phyloP scores from a whole-genome alignment of 306 rosid genomes.

The Citrullus mucosospermus region DNA sequence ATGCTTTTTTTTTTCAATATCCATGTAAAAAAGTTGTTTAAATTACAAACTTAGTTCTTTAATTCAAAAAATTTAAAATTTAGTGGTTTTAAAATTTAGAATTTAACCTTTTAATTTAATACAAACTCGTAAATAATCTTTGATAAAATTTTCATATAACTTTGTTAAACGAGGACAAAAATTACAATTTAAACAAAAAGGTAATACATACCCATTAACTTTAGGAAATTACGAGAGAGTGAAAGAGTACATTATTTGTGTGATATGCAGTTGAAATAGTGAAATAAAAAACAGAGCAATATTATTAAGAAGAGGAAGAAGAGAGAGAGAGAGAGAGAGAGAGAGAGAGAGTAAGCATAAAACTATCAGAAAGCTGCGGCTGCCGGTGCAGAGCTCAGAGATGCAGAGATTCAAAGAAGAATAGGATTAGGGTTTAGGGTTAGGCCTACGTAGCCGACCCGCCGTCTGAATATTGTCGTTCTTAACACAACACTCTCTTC shows the following conservation, averaged over 20 bases:
- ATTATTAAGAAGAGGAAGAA: background rate
- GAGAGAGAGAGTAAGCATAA: background rate
- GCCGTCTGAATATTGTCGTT: slow-evolving; percentile 60
- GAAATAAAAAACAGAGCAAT: background rate
- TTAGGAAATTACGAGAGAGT: background rate
- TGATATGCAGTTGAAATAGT: background rate
- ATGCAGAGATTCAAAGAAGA: background rate
- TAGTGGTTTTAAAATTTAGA: no score
- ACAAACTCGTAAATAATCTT: no score
- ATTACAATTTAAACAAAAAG: no score
- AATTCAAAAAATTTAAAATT: no score
- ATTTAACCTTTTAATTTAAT: no score
- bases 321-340: background rate
- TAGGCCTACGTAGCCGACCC: slow-evolving; percentile 6
- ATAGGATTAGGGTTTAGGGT: background rate
- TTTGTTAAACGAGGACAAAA: no score
- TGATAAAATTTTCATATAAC: no score
- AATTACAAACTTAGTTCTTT: no score
- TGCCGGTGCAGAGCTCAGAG: background rate
- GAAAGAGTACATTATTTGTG: background rate
- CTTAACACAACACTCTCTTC: slow-evolving; percentile 33
- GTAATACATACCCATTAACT: no score
- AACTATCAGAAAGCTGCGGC: background rate
- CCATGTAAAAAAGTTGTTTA: no score
- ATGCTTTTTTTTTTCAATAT: no score